These are phyloP conservation scores for Penicillium italicum DNA, from an alignment of 2,329 filamentous ascomycete species.

Conservation along the genomic window DNA sequence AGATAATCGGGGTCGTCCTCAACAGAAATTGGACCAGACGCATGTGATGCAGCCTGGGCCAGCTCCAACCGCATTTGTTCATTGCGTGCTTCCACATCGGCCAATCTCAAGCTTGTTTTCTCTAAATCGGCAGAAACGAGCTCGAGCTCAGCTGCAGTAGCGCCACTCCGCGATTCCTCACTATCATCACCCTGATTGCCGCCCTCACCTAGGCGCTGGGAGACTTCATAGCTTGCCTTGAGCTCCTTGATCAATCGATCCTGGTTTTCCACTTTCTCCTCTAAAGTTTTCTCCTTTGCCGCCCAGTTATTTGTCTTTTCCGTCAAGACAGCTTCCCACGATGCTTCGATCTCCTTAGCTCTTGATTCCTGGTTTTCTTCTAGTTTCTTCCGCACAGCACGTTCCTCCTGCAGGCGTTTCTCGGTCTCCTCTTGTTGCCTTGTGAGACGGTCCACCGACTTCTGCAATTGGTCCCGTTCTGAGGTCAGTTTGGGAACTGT, in stretches of 20 bases:
- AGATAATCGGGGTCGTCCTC: slow-evolving; percentile 90
- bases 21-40: slow-evolving; percentile 56
- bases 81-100: slow-evolving; percentile 89
- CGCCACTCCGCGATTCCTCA: slow-evolving; percentile 61
- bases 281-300: slow-evolving; percentile 82
- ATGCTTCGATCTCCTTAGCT: slow-evolving; percentile 84
- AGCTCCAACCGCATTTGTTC: slow-evolving; percentile 88
- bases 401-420: slow-evolving; percentile 72
- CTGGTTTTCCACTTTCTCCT: slow-evolving; percentile 92
- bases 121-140: slow-evolving; percentile 91
- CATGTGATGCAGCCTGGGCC: slow-evolving; percentile 77
- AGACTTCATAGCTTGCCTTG: slow-evolving; percentile 96
- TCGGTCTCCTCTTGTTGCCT: slow-evolving; percentile 80
- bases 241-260: slow-evolving; percentile 89
- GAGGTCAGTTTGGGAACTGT: slow-evolving; percentile 83
- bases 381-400: slow-evolving; percentile 65
- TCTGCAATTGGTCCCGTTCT: slow-evolving; percentile 85
- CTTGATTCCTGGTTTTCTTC: slow-evolving; percentile 74
- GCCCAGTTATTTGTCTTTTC: slow-evolving; percentile 98
- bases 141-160: slow-evolving; percentile 85
- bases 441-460: slow-evolving; percentile 70
- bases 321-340: slow-evolving; percentile 82
- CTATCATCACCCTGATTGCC: slow-evolving; percentile 64
- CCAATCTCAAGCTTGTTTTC: slow-evolving; percentile 77
- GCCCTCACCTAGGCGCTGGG: slow-evolving; percentile 72